These are phyloP conservation scores for Stemphylium vesicarium DNA, from an alignment of 2,329 filamentous ascomycete species.

Conservation along the genomic window DNA sequence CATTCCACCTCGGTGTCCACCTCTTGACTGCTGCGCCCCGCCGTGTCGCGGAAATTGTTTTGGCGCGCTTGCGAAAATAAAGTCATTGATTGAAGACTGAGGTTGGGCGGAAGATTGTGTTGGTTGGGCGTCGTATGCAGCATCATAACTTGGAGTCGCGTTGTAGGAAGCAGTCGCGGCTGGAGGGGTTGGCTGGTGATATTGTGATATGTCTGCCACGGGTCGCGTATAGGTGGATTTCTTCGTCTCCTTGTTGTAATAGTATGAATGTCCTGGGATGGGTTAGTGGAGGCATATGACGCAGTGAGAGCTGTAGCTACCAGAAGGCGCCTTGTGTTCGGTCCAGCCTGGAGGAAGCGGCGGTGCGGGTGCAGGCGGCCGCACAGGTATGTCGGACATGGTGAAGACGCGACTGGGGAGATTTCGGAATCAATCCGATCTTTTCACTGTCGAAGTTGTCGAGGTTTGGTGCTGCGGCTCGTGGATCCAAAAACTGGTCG, in stretches of 20 bases:
- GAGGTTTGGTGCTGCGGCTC: constrained; percentile 23
- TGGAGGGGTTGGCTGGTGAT: constrained; percentile 5
- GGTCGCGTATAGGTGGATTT: constrained; percentile 87
- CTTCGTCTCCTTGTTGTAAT: constrained; percentile 82
- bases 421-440: not conserved
- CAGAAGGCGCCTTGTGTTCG: constrained; percentile 87
- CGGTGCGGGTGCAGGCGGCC: constrained; percentile 48
- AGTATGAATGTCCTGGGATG: constrained; percentile 76
- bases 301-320: constrained; percentile 47
- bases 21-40: constrained; percentile 21
- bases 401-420: not conserved
- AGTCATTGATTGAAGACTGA: constrained; percentile 59
- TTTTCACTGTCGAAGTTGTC: not conserved
- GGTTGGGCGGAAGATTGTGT: constrained; percentile 53
- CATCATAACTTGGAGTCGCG: constrained; percentile 14
- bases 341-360: constrained; percentile 84
- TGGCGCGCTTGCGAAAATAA: constrained; percentile 38
- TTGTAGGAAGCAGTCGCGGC: constrained; percentile 7
- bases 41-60: constrained; percentile 26
- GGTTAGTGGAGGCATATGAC: constrained; percentile 26
- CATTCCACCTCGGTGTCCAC: constrained; percentile 47
- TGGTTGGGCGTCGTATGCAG: constrained; percentile 40
- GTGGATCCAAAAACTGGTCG: constrained; percentile 36
- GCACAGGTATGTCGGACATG: constrained; percentile 41
- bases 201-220: constrained; percentile 15